Base-by-base conservation (phyloP, 495 filamentous ascomycete species). In the Stereocaulon alpinum region DNA sequence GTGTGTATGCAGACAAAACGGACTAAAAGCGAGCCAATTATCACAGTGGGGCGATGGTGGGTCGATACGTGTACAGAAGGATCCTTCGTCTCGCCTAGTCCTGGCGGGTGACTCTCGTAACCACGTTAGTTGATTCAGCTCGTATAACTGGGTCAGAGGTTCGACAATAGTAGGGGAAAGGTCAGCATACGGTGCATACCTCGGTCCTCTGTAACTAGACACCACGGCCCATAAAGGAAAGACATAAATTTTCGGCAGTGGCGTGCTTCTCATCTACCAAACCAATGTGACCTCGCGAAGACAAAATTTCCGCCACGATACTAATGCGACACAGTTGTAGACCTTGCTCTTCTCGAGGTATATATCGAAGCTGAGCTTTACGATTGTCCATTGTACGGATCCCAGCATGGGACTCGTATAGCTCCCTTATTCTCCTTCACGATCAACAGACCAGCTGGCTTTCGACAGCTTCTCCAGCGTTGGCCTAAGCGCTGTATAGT, bases 341-440 rank as follows among this genome's bases (percentile, higher is more conserved):
- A 79, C 73, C 41, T 79, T 65, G 40, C 74, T 74, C 66, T 75
- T 76, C 61, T 83, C 83, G 73, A 84, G 82, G 64, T 85, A 84
- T 0, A 80, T 82, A 44, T 85, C 82, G 0, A 77, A 30, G n/a
- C 55, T 30, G 41, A 51, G 67, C 66, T 48, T 72, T 67, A 77
- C 1, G 80, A 73, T 56, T 85, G 81, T 9, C 82, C 82, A 51
- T 84, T 84, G 67, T 84, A 85, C 0, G 81, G 82, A 59, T 84
- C 84, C 74, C 0, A 85, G 69, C 3, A 84, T 69, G 68, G 84
- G 82, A 7, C 77, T 68, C 82, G 84, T 84, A 67, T 82, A 79
- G 7, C 64, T n/a, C 55, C 67, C 61, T 84, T 85, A 63, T 84
- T 82, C 59, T 76, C 61, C 41, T 73, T 64, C 6, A 84, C 82